Conservation (phyloP, 768 basidiomycete genomes). For the Termitomyces sp. region DNA sequence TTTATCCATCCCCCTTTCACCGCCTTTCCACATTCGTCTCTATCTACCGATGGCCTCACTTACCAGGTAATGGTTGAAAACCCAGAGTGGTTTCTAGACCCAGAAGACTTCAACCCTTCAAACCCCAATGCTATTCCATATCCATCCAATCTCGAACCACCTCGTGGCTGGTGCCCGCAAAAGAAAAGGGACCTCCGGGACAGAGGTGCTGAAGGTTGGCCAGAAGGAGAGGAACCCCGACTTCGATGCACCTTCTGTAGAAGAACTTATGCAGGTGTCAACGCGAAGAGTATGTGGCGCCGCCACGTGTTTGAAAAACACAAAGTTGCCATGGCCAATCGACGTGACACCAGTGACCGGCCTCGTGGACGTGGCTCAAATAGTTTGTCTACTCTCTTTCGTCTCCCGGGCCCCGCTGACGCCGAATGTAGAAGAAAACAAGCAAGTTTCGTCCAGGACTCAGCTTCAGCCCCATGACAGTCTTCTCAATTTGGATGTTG, state of each 20-base stretch:
- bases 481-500: conserved; percentile 33
- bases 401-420: neutral
- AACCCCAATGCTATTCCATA: conserved; percentile 59
- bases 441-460: conserved; percentile 22
- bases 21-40: conserved; percentile 55
- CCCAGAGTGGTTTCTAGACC: conserved; percentile 74
- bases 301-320: conserved; percentile 87
- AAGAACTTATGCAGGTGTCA: conserved; percentile 78
- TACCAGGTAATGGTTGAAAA: conserved; percentile 71
- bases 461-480: conserved; percentile 37
- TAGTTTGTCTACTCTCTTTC: conserved; percentile 39
- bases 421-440: conserved; percentile 49
- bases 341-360: conserved; percentile 64
- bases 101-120: conserved; percentile 54
- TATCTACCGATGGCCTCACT: conserved; percentile 60
- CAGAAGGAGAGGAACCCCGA: conserved; percentile 75
- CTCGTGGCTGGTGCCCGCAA: conserved; percentile 82
- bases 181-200: conserved; percentile 77
- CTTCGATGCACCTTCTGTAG: conserved; percentile 82
- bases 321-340: conserved; percentile 85
- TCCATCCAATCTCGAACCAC: conserved; percentile 74
- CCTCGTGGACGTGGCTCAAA: conserved; percentile 58
- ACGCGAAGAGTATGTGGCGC: conserved; percentile 90
- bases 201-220: conserved; percentile 64
- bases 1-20: conserved; percentile 76